Conservation (phyloP, 2,329 filamentous ascomycete genomes). For the Sporothrix pallida region DNA sequence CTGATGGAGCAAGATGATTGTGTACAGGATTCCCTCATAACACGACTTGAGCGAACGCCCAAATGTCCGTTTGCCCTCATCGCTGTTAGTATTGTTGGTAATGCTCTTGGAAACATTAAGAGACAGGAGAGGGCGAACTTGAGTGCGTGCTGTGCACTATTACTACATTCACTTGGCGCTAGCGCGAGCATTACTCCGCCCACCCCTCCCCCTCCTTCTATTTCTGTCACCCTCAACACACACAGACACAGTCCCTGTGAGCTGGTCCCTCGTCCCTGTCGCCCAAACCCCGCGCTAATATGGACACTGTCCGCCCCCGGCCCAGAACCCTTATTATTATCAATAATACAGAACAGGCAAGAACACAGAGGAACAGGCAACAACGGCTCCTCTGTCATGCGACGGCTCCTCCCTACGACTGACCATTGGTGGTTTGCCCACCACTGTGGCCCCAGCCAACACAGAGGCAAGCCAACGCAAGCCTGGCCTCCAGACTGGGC, state of each 20-base stretch:
- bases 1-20: not conserved
- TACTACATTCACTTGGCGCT: not conserved
- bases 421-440: conserved; percentile 28
- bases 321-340: conserved; percentile 35
- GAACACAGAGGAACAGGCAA: conserved; percentile 37
- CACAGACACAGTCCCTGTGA: not conserved
- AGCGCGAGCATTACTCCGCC: conserved; percentile 23
- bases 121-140: not conserved
- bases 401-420: conserved; percentile 32
- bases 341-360: conserved; percentile 38
- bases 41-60: too few species aligned
- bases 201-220: conserved; percentile 29
- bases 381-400: conserved; percentile 36
- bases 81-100: too few species aligned
- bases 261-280: not conserved
- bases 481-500: not conserved
- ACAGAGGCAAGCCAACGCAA: not conserved
- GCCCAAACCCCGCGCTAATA: conserved; percentile 37
- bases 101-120: too few species aligned
- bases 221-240: conserved; percentile 20
- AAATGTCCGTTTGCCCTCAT: too few species aligned
- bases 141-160: not conserved
- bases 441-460: conserved; percentile 16
- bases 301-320: conserved; percentile 27
- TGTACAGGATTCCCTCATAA: too few species aligned